Evolutionary conservation across 768 basidiomycete genomes (phyloP), one percentile per base, ranked within the genome.

Genomic region (Obba rivulosa): DNA sequence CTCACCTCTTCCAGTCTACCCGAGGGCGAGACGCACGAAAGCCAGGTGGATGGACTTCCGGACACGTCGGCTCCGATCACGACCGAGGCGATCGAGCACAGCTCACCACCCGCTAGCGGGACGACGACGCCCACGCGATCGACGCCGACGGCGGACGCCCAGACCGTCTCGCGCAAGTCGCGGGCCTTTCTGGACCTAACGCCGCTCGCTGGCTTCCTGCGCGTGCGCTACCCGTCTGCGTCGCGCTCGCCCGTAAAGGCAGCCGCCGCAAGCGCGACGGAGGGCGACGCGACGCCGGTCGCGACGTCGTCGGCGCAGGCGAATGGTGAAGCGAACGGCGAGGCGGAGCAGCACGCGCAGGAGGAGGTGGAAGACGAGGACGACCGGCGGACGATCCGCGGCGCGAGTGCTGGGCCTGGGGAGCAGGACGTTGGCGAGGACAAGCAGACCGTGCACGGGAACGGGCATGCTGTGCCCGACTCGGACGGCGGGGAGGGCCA

Each of bases 151-250:
- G 18, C 44, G 5, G 13, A 59, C 53, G 13, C 48, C 21, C 14
- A 28, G 14, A n/a, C n/a, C 11, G 14, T 22, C n/a, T 24, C 45
- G 31, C 54, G 60, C 50, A 62, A 58, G 52, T 51, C 61, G 45
- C 53, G 53, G 34, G 52, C 48, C 31, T 80, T 81, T 68, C 75
- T 82, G 56, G 79, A 73, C 54, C 74, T 85, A 53, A 74, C 78
- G 41, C 79, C 83, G 4, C 73, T 87, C 34, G 71, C 83, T 39
- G 81, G 77, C 23, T 78, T 85, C 60, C 69, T 82, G 46, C 78
- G 84, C 34, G 69, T 74, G 18, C 78, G 83, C 42, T 76, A 85
- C 61, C 75, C 81, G 24, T 77, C 81, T 17, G 70, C 61, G 43
- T 48, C 56, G 44, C 59, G 60, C 18, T 62, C 55, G 18, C 45